Conservation (phyloP, 2,329 filamentous ascomycete genomes). For the Sporothrix euskadiensis region DNA sequence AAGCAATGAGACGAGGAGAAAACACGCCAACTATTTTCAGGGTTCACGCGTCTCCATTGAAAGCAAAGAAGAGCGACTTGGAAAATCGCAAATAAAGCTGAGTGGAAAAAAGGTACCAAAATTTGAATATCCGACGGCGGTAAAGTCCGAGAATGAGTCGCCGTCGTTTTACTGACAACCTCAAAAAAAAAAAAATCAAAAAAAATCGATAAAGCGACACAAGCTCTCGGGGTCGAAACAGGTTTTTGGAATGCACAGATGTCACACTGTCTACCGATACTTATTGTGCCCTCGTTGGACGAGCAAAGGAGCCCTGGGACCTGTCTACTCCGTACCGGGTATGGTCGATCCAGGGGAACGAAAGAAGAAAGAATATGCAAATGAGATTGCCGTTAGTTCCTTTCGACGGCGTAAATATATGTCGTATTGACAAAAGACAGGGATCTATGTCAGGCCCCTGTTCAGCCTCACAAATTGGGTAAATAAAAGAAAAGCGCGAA, state of each 20-base stretch:
- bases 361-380: neutral
- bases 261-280: neutral
- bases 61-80: no score
- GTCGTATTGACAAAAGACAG: neutral
- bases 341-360: neutral
- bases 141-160: no score
- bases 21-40: no score
- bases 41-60: no score
- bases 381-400: constrained; percentile 3
- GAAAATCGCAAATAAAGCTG: no score
- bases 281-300: neutral
- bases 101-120: no score
- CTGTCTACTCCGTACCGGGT: neutral
- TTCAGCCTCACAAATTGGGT: neutral
- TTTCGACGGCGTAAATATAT: neutral
- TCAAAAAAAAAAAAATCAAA: neutral
- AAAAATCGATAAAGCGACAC: neutral
- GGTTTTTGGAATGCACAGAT: neutral
- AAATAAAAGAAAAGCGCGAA: neutral
- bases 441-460: neutral
- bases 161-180: no score
- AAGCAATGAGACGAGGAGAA: neutral
- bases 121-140: no score
- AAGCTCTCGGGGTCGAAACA: neutral
- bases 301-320: neutral